Evolutionary conservation across 2,329 filamentous ascomycete genomes (phyloP).

Genomic region (Colletotrichum aenigma): DNA sequence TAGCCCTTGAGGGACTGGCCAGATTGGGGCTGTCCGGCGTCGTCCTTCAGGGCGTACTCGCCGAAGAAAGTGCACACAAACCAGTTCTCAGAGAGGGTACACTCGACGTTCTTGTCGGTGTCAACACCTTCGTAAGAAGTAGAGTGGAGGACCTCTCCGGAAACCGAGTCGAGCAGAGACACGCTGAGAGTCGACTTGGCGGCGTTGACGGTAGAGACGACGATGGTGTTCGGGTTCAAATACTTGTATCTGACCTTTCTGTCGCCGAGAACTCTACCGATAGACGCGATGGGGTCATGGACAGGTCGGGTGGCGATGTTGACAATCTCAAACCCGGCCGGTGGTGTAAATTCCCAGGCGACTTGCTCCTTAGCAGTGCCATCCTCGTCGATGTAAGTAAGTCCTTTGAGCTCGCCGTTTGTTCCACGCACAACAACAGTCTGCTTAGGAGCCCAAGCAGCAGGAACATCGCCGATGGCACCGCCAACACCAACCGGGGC

Average conservation of each 20-base stretch:
- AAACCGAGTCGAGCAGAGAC: constrained; percentile 85
- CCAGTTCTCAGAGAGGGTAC: constrained; percentile 92
- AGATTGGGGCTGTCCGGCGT: constrained; percentile 32
- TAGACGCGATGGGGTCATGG: constrained; percentile 90
- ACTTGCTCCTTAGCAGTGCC: constrained; percentile 48
- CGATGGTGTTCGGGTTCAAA: constrained; percentile 82
- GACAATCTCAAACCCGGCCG: constrained; percentile 69
- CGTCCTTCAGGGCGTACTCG: constrained; percentile 61
- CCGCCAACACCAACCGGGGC: constrained; percentile 58
- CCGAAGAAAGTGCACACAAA: constrained; percentile 83
- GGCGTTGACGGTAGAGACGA: constrained; percentile 73
- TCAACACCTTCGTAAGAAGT: constrained; percentile 77
- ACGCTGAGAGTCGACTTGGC: constrained; percentile 66
- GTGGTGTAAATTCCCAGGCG: constrained; percentile 77
- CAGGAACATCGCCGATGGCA: constrained; percentile 49
- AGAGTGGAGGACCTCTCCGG: constrained; percentile 79
- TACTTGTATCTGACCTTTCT: constrained; percentile 98
- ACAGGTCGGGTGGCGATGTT: constrained; percentile 70
- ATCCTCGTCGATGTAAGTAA: constrained; percentile 53
- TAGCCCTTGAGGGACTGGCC: constrained; percentile 76
- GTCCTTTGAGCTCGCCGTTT: constrained; percentile 56
- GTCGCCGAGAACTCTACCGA: constrained; percentile 91
- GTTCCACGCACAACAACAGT: constrained; percentile 58
- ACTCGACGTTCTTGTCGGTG: constrained; percentile 72
- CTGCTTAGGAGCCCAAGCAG: constrained; percentile 52